Conservation (phyloP, 768 basidiomycete species). For the Cystobasidium ongulense region DNA sequence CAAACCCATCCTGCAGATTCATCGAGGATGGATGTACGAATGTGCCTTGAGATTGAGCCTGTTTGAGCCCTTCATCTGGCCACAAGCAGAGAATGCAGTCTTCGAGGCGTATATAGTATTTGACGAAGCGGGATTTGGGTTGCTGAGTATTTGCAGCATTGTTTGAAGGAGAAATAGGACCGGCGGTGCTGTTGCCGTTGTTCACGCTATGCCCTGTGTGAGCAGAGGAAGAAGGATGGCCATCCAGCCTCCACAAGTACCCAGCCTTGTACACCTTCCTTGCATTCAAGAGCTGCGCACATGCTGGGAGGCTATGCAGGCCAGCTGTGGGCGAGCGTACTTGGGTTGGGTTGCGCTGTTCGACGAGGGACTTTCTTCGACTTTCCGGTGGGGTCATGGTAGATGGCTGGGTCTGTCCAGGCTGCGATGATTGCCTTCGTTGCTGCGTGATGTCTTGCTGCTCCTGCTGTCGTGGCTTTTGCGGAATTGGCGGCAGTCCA, state of each 20-base stretch:
- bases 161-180: background rate
- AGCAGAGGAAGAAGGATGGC: background rate
- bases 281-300: constrained; percentile 20
- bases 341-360: background rate
- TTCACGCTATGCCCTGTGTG: background rate
- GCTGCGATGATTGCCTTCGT: background rate
- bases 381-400: background rate
- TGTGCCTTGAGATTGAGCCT: constrained; percentile 13
- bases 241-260: constrained; percentile 23
- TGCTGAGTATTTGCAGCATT: background rate
- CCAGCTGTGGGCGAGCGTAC: background rate
- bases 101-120: constrained; percentile 22
- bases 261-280: constrained; percentile 23
- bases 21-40: constrained; percentile 13
- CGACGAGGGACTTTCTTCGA: background rate
- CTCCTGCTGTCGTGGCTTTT: background rate
- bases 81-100: constrained; percentile 30
- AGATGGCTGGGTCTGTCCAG: background rate
- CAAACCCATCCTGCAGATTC: constrained; percentile 22
- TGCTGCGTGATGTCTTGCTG: background rate
- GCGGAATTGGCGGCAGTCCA: constrained; percentile 10
- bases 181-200: background rate
- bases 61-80: constrained; percentile 22
- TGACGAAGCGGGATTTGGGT: constrained; percentile 12
- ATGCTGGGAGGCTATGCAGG: constrained; percentile 20